Evolutionary conservation across 2,329 filamentous ascomycete genomes (phyloP), one percentile per base, ranked within the genome.

Genomic region (Exophiala phaeomuriformis): DNA sequence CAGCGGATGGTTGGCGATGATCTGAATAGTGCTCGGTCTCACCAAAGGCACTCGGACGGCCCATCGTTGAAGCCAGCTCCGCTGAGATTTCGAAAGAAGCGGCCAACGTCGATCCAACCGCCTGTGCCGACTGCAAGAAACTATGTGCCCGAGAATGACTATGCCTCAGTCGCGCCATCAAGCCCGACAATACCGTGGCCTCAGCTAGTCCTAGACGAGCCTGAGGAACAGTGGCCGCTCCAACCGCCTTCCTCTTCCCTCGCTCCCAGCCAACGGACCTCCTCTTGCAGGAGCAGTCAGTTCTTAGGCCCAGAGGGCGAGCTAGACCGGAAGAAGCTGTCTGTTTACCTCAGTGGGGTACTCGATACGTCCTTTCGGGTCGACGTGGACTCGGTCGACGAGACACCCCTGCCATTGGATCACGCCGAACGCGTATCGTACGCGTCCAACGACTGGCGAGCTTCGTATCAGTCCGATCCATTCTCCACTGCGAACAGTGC

Each of bases 81-180:
- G 35, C 39, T 56, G 49, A 56, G 47, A 35, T 46, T 56, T 9
- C 49, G 53, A 19, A 56, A 56, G 49, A 56, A 49, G 42, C 47
- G 32, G 33, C 45, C 33, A 9, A n/a, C 42, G 30, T 35, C 30
- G 31, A 43, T 45, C 30, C 53, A 50, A 19, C 28, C 42, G 12
- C 29, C 42, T 10, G 30, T 29, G 10, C 6, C 29, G 8, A 5
- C 39, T 27, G 1, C 39, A 19, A 19, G 19, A 1, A 19, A 19
- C 1, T 19, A 19, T 19, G 19, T 19, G 19, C 19, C 19, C 2
- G 19, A 19, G 19, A 19, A 19, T 19, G 39, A 41, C 27, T 27
- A 4, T 27, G 5, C 39, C 12, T 41, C 19, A 27, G 3, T 5
- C 19, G 4, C 39, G 19, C 12, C 39, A 27, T 27, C 39, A 41